A percentile compares a stretch with the other conserved stretches of the same genome.
Conservation (phyloP, 2,329 filamentous ascomycete genomes). For the Metarhizium anisopliae region DNA sequence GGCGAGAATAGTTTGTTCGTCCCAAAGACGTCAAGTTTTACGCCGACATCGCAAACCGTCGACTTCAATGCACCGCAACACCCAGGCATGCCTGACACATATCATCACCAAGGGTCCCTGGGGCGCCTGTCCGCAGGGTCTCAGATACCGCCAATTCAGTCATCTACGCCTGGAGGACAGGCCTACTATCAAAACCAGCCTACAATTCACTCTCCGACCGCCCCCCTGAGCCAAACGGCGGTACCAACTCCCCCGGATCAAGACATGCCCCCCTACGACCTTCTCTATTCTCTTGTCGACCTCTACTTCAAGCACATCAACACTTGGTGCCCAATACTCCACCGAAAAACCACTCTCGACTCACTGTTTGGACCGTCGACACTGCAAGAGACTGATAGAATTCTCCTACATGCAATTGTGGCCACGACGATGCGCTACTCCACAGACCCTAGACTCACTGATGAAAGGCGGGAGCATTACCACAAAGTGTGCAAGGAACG, state of each 20-base stretch:
- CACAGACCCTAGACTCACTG: constrained; percentile 63
- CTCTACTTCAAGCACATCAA: constrained; percentile 75
- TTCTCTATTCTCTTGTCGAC: constrained; percentile 64
- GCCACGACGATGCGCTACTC: constrained; percentile 82
- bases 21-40: constrained; percentile 47
- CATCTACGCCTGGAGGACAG: constrained; percentile 33
- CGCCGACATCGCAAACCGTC: constrained; percentile 34
- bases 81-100: constrained; percentile 40
- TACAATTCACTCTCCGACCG: background rate
- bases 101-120: constrained; percentile 34
- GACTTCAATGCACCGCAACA: constrained; percentile 41
- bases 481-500: constrained; percentile 76
- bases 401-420: constrained; percentile 80
- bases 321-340: constrained; percentile 83
- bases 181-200: constrained; percentile 32
- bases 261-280: constrained; percentile 65
- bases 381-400: constrained; percentile 71
- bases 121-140: constrained; percentile 29
- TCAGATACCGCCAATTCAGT: constrained; percentile 25
- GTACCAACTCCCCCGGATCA: constrained; percentile 36
- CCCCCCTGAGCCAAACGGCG: constrained; percentile 31
- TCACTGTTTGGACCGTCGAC: constrained; percentile 69
- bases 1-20: constrained; percentile 51
- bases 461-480: constrained; percentile 64
- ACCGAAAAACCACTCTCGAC: constrained; percentile 73